Base-by-base conservation (phyloP, 345 rosid genomes). In the Eucalyptus lansdowneana region DNA sequence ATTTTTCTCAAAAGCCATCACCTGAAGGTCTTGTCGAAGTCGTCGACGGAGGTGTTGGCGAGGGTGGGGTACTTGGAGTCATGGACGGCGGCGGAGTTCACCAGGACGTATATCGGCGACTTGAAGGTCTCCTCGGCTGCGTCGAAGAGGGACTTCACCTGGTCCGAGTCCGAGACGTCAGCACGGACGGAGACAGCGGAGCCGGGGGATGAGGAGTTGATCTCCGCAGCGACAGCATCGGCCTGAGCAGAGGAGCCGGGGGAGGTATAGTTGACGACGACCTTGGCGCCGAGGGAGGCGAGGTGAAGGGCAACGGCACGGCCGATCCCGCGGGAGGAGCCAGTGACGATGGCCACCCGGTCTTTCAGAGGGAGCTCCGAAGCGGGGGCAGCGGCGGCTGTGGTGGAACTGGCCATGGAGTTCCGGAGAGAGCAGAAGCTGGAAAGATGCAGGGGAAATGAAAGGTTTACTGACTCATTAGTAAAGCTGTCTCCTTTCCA, bases 251-350 rank as follows among this genome's bases (percentile, higher is more conserved):
- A 83, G 47, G 83, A 76, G 15, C 83, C 47, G 88, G 87, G 89
- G 76, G 94, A 92, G 58, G 86, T 50, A 90, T 90, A 92, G 67
- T 91, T 92, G 80, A 93, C 56, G 87, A 93, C 93, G 51, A 92
- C 40, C 53, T 86, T 90, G 6, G 94, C 94, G 34, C 94, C 94
- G 25, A 93, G 90, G 3, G 92, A 91, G 60, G 91, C 92, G 45
- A 93, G 89, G 86, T 92, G 94, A 85, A 89, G 86, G 53, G 93
- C 94, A n/a, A 92, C 86, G 86, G 93, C 93, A 16, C 90, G 89
- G 19, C 94, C 94, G 8, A 92, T 93, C 76, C 94, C 94, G 8
- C 94, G 91, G 25, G 94, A 93, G 58, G 93, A 90, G 80, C 94
- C 94, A 10, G 94, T 92, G 42, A 93, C 95, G 34, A 92, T 91